These are phyloP conservation scores for Aspergillus latus DNA, from an alignment of 2,329 filamentous ascomycete species.

Conservation along the genomic window DNA sequence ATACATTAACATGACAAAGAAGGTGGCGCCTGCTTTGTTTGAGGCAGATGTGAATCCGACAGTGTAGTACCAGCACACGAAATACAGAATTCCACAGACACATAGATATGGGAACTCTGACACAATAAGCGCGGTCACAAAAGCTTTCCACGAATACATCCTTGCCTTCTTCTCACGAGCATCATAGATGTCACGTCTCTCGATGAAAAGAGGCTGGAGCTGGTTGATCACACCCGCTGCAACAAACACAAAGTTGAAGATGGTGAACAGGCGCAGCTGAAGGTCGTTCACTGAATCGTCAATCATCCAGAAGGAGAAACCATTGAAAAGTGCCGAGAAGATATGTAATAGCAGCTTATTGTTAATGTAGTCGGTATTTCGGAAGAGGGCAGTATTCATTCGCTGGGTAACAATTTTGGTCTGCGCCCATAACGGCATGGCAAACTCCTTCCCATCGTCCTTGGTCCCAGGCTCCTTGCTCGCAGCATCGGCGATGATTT, in stretches of 20 bases:
- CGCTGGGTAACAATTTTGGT: slow-evolving; percentile 45
- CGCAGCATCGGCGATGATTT: slow-evolving; percentile 52
- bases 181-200: slow-evolving; percentile 65
- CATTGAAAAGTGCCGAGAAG: slow-evolving; percentile 32
- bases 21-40: slow-evolving; percentile 42
- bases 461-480: slow-evolving; percentile 42
- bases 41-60: not conserved
- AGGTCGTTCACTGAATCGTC: slow-evolving; percentile 63
- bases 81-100: slow-evolving; percentile 64
- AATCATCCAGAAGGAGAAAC: slow-evolving; percentile 60
- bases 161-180: slow-evolving; percentile 64
- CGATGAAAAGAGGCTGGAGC: slow-evolving; percentile 66
- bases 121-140: slow-evolving; percentile 66
- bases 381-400: slow-evolving; percentile 56
- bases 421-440: slow-evolving; percentile 61
- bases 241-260: slow-evolving; percentile 59
- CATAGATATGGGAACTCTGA: slow-evolving; percentile 67
- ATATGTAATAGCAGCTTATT: slow-evolving; percentile 60
- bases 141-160: slow-evolving; percentile 71
- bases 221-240: slow-evolving; percentile 38
- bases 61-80: slow-evolving; percentile 65
- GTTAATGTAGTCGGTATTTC: slow-evolving; percentile 64
- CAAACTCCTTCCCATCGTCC: slow-evolving; percentile 55
- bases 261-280: slow-evolving; percentile 70
- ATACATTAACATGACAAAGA: slow-evolving; percentile 72